Base-by-base conservation (phyloP, 2,329 filamentous ascomycete species). In the Chrysosphaeria jannelii region DNA sequence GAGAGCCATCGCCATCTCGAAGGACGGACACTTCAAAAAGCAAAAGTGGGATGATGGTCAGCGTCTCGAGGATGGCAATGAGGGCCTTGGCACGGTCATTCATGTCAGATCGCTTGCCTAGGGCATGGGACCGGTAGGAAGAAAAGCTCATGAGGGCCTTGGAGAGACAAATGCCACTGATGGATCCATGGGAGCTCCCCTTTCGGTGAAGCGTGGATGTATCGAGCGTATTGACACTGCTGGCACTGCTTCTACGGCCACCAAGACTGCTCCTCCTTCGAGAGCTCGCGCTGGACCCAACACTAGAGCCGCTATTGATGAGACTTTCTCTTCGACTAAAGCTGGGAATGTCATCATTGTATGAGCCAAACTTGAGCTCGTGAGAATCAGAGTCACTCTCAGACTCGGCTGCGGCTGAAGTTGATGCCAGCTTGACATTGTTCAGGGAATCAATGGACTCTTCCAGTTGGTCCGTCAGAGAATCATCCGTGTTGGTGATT, bases 11-110 rank as follows among this genome's bases (percentile, higher is more conserved):
- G 13, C 8, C 16, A 10, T 10, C 17, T 2, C 9, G 9, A 5
- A 29, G 20, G 13, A 24, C 25, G 12, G 24, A 14, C n/a, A n/a
- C n/a, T n/a, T n/a, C n/a, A n/a, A n/a, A n/a, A n/a, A n/a, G n/a
- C n/a, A n/a, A n/a, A 10, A 28, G 25, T 22, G 26, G 19, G 10
- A 18, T 24, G 8, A 24, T 25, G 9, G 25, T 23, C 19, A 33
- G 25, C 6, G 25, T 29, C 21, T 31, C 29, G 13, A 28, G 23
- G 14, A 31, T 15, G 3, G 31, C 28, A 15, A 33, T 13, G 6
- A 25, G 27, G 13, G 31, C 29, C 23, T 30, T 30, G 23, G 28
- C 27, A 15, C 27, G 28, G 27, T 33, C 31, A 19, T 23, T 29
- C 22, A 33, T 20, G 11, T 27, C 24, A 3, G 28, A 17, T 15